Base-by-base conservation (phyloP, 208 protist species). In the Phytomonas francai region DNA sequence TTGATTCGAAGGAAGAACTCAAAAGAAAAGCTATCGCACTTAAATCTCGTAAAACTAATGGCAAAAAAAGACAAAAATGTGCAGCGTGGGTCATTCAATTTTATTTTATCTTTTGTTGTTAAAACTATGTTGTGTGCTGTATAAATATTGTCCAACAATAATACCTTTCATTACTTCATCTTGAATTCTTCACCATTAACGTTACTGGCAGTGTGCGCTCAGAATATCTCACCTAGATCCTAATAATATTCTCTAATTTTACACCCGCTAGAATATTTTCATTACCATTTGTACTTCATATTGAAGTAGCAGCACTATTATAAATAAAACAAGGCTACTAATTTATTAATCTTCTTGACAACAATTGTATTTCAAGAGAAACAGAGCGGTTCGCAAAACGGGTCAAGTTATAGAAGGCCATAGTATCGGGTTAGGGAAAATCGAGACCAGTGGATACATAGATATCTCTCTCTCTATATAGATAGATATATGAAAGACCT, bases 401-500 rank as follows among this genome's bases (percentile, higher is more conserved):
- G 39, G 14, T 19, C 7, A 49, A 49, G 39, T 19, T 19, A 19
- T 49, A 19, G 14, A 9, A 49, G 16, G 6, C 9, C 39, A 49
- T 19, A 19, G 39, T 49, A 3, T 33, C 57, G 5, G 29, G 30
- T 28, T 33, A 61, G 7, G 29, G 36, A 45, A 33, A 28, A 56
- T 22, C 11, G 25, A 25, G 27, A 22, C 28, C 1, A 39, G 9
- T 7, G 33, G 34, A 25, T 4, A 65, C 30, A 54, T 68, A 58
- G 34, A 22, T 65, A 57, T 51, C 58, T 70, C 0, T 30, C 14
- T 54, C 19, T 56, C 0, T 69, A 31, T 25, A 39, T 30, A 71
- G 1, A 66, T 22, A 61, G 3, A 34, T 33, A 66, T 66, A 33
- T 62, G 34, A 29, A 19, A 16, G 27, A 58, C 58, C 49, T 14